Percentiles rank a stretch among this genome's conserved stretches.
These are phyloP conservation scores for Zygosaccharomyces pseudobailii DNA, from an alignment of 1,139 yeast species.

Conservation along the genomic window DNA sequence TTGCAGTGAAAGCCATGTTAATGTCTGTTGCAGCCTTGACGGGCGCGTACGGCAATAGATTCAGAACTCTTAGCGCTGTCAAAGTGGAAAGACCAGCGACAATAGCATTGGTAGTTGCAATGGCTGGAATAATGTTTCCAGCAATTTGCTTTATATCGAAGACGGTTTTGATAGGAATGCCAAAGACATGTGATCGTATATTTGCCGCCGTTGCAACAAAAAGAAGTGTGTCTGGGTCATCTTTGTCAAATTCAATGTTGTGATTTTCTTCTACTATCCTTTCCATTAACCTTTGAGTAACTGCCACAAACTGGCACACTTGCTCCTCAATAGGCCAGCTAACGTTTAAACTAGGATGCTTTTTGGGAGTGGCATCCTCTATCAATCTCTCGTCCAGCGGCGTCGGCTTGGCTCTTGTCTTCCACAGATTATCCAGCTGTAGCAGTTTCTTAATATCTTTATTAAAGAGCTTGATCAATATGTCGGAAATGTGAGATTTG, in stretches of 20 bases:
- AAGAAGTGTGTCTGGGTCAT: constrained; percentile 83
- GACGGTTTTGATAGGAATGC: constrained; percentile 67
- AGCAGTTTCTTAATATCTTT: constrained; percentile 72
- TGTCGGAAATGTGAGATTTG: constrained; percentile 26
- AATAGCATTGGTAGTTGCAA: constrained; percentile 95
- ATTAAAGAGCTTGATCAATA: constrained; percentile 54
- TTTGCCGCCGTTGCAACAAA: constrained; percentile 90
- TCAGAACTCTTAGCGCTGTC: constrained; percentile 57
- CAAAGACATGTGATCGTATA: constrained; percentile 67
- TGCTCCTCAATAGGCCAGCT: constrained; percentile 64
- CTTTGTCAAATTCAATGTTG: constrained; percentile 75
- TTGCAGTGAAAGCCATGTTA: constrained; percentile 61
- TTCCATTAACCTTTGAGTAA: constrained; percentile 47
- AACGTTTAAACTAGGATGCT: constrained; percentile 18
- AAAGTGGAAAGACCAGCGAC: constrained; percentile 85
- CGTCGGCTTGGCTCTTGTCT: constrained; percentile 58
- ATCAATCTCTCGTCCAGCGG: constrained; percentile 43
- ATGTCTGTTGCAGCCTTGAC: constrained; percentile 23
- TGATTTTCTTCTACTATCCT: constrained; percentile 44
- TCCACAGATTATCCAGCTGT: constrained; percentile 75
- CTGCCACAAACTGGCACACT: constrained; percentile 51
- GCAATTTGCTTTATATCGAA: constrained; percentile 93
- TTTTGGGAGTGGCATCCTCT: constrained; percentile 1
- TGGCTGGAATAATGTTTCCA: constrained; percentile 97
- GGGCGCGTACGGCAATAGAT: constrained; percentile 23